Evolutionary conservation across 345 rosid genomes (phyloP), one percentile per base, ranked within the genome.

Genomic region (Noccaea bulbosa): DNA sequence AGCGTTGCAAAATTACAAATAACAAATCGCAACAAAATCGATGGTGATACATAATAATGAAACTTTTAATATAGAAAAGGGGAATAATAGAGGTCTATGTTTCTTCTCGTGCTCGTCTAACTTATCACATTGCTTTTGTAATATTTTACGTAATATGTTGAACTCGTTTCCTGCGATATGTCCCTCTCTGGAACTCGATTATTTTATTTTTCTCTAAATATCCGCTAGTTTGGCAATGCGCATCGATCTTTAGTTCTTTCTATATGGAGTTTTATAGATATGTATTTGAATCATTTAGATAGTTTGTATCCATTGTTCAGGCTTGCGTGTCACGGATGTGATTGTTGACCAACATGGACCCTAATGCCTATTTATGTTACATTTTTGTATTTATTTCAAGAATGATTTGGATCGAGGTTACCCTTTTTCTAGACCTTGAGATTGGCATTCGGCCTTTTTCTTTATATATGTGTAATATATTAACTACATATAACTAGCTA

Each of bases 271-370:
- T 47, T 32, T 47, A 44, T 44, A 37, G n/a, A 32, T 56, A 45
- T 67, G 35, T 44, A 33, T 17, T 33, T 12, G 30, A 32, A 40
- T 51, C 27, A 44, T 30, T 56, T 30, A 58, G 65, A 55, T 73
- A 20, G 38, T 73, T 73, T 73, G 77, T 58, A 46, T 67, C 55
- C 50, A 57, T 69, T 46, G 47, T 64, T 76, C 45, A 8, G 30
- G 69, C 69, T 69, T 71, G 43, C 75, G 80, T 66, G 81, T 56
- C 61, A 35, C 1, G 72, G 87, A 83, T 73, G 85, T 74, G 89
- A 85, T 82, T 82, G 55, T 81, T 81, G 81, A 82, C 82, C 80
- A 67, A 69, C 41, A 10, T 47, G 77, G 59, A 70, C 80, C 66
- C 41, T 17, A 47, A 50, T 51, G 71, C 43, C 34, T 53, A 30